These are phyloP conservation scores for Plenodomus biglobosus DNA, from an alignment of 2,329 filamentous ascomycete species.

Conservation along the genomic window DNA sequence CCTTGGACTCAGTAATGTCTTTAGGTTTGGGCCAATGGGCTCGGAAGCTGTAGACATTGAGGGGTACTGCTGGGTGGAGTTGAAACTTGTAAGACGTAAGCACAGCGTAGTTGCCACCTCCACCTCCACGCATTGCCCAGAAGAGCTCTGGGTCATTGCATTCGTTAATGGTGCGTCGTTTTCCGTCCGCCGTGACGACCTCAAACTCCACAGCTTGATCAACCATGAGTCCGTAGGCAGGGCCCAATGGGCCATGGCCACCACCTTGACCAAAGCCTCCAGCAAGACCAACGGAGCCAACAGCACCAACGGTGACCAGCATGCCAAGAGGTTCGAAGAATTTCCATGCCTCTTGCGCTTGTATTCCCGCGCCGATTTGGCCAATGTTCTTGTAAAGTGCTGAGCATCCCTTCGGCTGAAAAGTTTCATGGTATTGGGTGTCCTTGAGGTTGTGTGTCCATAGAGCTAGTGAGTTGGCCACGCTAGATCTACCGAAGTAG, in stretches of 20 bases:
- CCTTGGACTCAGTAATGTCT: slow-evolving; percentile 34
- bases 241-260: slow-evolving; percentile 58
- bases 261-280: slow-evolving; percentile 51
- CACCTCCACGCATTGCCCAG: slow-evolving; percentile 44
- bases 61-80: slow-evolving; percentile 35
- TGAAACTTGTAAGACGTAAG: slow-evolving; percentile 43
- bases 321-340: slow-evolving; percentile 38
- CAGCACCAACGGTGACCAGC: slow-evolving; percentile 41
- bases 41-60: slow-evolving; percentile 42
- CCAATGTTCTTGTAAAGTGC: slow-evolving; percentile 36
- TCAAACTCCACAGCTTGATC: slow-evolving; percentile 43
- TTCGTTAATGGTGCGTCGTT: slow-evolving; percentile 37
- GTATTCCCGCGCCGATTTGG: slow-evolving; percentile 38
- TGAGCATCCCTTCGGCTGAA: slow-evolving; percentile 29
- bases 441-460: slow-evolving; percentile 43
- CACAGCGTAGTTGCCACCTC: slow-evolving; percentile 42
- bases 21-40: slow-evolving; percentile 30
- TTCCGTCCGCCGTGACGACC: slow-evolving; percentile 38
- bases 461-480: slow-evolving; percentile 38
- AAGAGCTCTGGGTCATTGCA: slow-evolving; percentile 40
- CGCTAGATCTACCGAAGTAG: slow-evolving; percentile 39
- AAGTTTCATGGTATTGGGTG: slow-evolving; percentile 27
- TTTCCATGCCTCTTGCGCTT: slow-evolving; percentile 41
- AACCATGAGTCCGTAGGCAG: slow-evolving; percentile 47
- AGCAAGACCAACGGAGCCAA: slow-evolving; percentile 54